Conservation (phyloP, 768 basidiomycete species). For the Crepidotus variabilis region DNA sequence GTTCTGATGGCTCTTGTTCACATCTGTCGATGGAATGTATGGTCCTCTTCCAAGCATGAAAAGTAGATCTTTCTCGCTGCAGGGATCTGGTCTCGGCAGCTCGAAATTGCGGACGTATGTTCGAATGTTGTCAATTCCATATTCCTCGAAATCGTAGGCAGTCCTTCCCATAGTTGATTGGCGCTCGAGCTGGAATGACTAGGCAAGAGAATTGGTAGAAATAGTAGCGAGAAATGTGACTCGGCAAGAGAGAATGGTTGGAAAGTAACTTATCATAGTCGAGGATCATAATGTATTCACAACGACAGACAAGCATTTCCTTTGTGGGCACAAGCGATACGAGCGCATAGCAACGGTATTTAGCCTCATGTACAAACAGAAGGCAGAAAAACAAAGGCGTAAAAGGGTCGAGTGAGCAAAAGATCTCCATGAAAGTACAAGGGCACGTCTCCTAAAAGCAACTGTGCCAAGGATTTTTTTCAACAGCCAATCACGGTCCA, state of each 20-base stretch:
- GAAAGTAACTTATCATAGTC: neutral
- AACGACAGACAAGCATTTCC: neutral
- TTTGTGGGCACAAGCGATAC: neutral
- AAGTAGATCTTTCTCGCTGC: conserved; percentile 21
- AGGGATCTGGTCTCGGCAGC: conserved; percentile 33
- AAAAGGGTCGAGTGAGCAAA: neutral
- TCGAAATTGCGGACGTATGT: conserved; percentile 42
- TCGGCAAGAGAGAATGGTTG: neutral
- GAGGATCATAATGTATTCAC: neutral
- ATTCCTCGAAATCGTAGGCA: conserved; percentile 20
- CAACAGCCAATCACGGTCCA: too few species aligned
- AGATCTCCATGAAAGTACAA: neutral
- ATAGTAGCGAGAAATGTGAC: neutral
- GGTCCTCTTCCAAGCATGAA: conserved; percentile 3
- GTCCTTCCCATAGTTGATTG: conserved; percentile 15
- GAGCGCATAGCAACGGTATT: neutral
- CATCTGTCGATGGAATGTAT: neutral
- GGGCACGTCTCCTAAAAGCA: neutral
- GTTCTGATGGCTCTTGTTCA: conserved; percentile 46
- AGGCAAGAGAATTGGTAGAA: neutral
- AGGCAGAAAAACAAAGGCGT: neutral
- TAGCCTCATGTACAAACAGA: neutral
- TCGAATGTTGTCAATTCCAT: conserved; percentile 40
- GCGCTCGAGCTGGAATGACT: neutral
- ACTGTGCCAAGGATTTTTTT: neutral